Base-by-base conservation (phyloP, 1,139 yeast species). In the Suhomyces choctaworum region DNA sequence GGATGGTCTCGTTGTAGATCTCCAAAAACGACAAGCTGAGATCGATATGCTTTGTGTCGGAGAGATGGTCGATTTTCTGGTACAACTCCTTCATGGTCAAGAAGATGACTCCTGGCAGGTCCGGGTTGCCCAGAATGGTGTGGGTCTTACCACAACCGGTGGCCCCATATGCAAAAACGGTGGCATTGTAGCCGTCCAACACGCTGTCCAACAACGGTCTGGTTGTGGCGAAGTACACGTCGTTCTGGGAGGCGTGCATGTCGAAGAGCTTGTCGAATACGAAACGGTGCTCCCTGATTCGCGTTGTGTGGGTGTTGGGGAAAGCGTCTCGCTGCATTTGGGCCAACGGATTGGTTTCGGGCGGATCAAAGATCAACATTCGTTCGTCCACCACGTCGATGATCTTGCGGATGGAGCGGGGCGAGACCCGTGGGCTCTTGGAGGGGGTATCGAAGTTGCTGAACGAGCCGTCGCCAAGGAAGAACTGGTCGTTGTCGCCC, bases 61-160 rank as follows among this genome's bases (percentile, higher is more conserved):
- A 54, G 27, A 77, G 49, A 0, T 62, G 65, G 5, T 76, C 81
- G 21, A 88, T 83, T 40, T 70, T 66, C 15, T 66, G 64, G 54
- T 82, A 89, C 23, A 90, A 64, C 44, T 86, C 95, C 46, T 77
- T 70, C 83, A 87, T 81, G 0, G 96, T 82, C 35, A 82, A 62
- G 48, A 82, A 86, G 1, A 88, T 82, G 14, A 90, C 77, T 0
- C 96, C 97, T 0, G 96, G 96, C 23, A 76, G 65, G 1, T 73
- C 73, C 0, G 80, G 72, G 0, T 80, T 76, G 0, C 97, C 96
- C 58, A 82, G 76, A 26, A 90, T 86, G 0, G 97, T 90, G 55
- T 84, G 89, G 0, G 97, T 89, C 56, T 90, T 90, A n/a, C 98
- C 98, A 58, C 97, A 92, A 0, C 98, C 98, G 0, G 98, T 89